Evolutionary conservation across 2,329 filamentous ascomycete genomes (phyloP).

Genomic region (Fusarium equiseti): DNA sequence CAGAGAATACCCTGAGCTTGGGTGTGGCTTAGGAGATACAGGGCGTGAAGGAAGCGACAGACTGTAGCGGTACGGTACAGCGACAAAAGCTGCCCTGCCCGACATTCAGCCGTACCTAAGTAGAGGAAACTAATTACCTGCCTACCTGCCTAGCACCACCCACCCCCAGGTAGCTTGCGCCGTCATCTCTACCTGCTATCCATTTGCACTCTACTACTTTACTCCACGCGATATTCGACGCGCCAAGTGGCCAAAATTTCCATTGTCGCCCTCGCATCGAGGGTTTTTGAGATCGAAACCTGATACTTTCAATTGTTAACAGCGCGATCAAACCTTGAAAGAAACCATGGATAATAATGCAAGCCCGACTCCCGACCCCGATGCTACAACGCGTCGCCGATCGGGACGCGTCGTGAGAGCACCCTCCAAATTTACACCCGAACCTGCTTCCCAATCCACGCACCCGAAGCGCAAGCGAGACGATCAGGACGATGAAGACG

Average conservation of each 20-base stretch:
- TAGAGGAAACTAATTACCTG: conserved; percentile 2
- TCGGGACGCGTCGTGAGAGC: conserved; percentile 75
- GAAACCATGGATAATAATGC: conserved; percentile 67
- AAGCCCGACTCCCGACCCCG: conserved; percentile 64
- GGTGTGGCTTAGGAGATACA: conserved; percentile 24
- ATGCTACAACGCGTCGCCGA: conserved; percentile 69
- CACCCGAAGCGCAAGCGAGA: conserved; percentile 70
- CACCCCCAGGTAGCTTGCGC: conserved; percentile 46
- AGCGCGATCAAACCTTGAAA: conserved; percentile 38
- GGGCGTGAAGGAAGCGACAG: neutral
- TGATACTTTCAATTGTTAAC: conserved; percentile 36
- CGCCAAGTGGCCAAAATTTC: conserved; percentile 49
- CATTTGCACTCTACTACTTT: conserved; percentile 17
- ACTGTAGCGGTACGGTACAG: neutral
- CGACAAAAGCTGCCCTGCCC: conserved; percentile 14
- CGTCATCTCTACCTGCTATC: conserved; percentile 27
- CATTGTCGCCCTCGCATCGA: conserved; percentile 48
- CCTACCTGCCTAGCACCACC: conserved; percentile 15
- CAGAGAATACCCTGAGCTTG: conserved; percentile 4
- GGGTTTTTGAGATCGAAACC: conserved; percentile 39
- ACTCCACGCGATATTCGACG: conserved; percentile 47
- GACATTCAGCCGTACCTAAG: conserved; percentile 44
- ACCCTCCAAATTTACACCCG: conserved; percentile 70
- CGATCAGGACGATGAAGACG: conserved; percentile 56
- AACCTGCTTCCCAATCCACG: conserved; percentile 55